A percentile compares a stretch with the other conserved stretches of the same genome.
Conservation (phyloP, 2,329 filamentous ascomycete genomes). For the Lecanicillium sp. region DNA sequence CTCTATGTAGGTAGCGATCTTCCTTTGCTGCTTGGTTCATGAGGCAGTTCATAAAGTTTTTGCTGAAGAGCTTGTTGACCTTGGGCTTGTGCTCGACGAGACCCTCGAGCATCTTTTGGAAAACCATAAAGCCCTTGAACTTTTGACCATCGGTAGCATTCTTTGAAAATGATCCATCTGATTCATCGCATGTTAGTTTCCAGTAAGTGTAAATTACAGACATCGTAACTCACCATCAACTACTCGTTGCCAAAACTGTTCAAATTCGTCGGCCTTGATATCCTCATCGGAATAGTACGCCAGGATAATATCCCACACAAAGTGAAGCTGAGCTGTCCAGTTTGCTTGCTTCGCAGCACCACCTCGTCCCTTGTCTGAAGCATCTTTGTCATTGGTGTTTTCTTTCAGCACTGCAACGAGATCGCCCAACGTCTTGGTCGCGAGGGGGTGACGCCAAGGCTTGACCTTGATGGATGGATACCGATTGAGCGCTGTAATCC, state of each 20-base stretch:
- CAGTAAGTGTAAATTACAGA: not conserved
- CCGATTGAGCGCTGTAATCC: slow-evolving; percentile 60
- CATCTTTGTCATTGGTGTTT: slow-evolving; percentile 47
- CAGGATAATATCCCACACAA: slow-evolving; percentile 81
- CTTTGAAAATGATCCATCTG: slow-evolving; percentile 76
- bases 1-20: slow-evolving; percentile 71
- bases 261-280: slow-evolving; percentile 43
- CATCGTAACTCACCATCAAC: slow-evolving; percentile 62
- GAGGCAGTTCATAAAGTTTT: slow-evolving; percentile 72
- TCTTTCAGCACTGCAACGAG: slow-evolving; percentile 77
- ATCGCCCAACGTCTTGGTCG: slow-evolving; percentile 55
- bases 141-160: slow-evolving; percentile 82
- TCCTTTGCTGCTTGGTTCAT: slow-evolving; percentile 74
- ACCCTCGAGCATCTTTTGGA: slow-evolving; percentile 62
- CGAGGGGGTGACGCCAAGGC: slow-evolving; percentile 73
- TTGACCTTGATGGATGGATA: slow-evolving; percentile 58
- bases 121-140: slow-evolving; percentile 82
- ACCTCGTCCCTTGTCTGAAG: slow-evolving; percentile 27
- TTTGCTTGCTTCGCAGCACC: slow-evolving; percentile 54
- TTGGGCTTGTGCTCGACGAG: slow-evolving; percentile 36
- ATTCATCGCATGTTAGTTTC: slow-evolving; percentile 18
- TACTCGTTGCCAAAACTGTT: slow-evolving; percentile 75
- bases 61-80: slow-evolving; percentile 61
- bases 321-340: slow-evolving; percentile 75
- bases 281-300: slow-evolving; percentile 35